phyloP scores from a whole-genome alignment of 176 grass and related monocot genomes.

The Rhynchospora tenuis region DNA sequence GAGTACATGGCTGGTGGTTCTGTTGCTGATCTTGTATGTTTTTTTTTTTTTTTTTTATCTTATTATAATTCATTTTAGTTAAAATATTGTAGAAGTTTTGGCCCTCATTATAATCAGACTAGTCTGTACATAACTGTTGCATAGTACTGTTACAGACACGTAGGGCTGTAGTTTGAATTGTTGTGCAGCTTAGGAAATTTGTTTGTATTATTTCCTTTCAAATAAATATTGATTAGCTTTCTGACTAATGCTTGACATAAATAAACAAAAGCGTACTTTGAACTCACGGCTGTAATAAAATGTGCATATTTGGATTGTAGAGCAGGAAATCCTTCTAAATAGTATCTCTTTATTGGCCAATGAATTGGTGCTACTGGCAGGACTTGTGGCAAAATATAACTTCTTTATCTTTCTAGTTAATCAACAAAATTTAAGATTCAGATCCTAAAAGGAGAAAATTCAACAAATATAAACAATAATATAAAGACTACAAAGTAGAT shows the following conservation, averaged over 20 bases:
- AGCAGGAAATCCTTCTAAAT: neutral
- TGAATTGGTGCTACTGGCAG: neutral
- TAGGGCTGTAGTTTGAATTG: neutral
- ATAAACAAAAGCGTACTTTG: neutral
- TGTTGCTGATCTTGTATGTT: slow-evolving; percentile 95
- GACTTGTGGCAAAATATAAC: neutral
- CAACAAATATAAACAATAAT: too few relatives aligned
- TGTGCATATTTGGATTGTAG: neutral
- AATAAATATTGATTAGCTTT: neutral
- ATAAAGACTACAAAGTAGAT: too few relatives aligned
- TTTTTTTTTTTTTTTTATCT: slow-evolving; percentile 28
- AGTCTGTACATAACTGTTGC: neutral
- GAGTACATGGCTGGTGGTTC: slow-evolving; percentile 99
- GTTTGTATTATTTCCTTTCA: neutral
- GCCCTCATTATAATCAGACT: neutral
- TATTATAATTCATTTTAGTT: slow-evolving; percentile 5
- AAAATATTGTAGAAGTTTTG: neutral
- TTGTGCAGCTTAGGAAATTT: neutral
- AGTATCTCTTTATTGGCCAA: neutral
- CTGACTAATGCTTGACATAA: neutral
- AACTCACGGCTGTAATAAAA: neutral
- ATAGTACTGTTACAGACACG: neutral
- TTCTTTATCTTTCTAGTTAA: too few relatives aligned
- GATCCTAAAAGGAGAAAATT: too few relatives aligned
- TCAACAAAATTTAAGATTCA: too few relatives aligned